Evolutionary conservation across 371 early-diverging fungal genomes (phyloP).

Genomic region (Coemansia sp.): DNA sequence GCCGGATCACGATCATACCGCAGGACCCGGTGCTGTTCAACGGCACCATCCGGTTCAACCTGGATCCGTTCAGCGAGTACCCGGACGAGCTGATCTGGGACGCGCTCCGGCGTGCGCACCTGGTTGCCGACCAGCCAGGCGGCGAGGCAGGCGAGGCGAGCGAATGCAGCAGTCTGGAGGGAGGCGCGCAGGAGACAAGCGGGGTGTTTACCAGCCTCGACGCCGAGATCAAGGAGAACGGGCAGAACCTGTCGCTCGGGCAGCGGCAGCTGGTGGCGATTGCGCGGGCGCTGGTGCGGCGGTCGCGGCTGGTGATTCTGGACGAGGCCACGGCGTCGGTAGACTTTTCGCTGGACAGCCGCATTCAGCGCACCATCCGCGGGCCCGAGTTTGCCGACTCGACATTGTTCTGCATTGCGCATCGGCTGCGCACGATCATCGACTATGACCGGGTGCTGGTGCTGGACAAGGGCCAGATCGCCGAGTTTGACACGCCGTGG

Average conservation of each 20-base stretch:
- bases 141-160: neutral
- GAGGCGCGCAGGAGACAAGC: constrained; percentile 10
- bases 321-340: constrained; percentile 91
- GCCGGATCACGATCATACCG: constrained; percentile 61
- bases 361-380: constrained; percentile 76
- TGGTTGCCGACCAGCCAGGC: constrained; percentile 29
- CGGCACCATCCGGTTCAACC: constrained; percentile 56
- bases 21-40: constrained; percentile 58
- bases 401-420: constrained; percentile 68
- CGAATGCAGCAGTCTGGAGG: constrained; percentile 7
- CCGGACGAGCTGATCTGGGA: constrained; percentile 62
- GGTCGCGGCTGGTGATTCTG: constrained; percentile 74
- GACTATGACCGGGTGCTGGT: constrained; percentile 89
- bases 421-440: constrained; percentile 82
- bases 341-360: constrained; percentile 67
- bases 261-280: constrained; percentile 90
- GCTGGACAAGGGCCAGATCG: constrained; percentile 75
- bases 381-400: constrained; percentile 59
- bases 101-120: constrained; percentile 60
- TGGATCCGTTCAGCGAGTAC: constrained; percentile 62
- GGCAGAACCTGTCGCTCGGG: constrained; percentile 84
- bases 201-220: constrained; percentile 50
- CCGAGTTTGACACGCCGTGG: constrained; percentile 73
- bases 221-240: constrained; percentile 67
- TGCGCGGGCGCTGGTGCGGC: constrained; percentile 81